Base-by-base conservation (phyloP, 1,284 basidiomycete species). In the Caloboletus firmus region DNA sequence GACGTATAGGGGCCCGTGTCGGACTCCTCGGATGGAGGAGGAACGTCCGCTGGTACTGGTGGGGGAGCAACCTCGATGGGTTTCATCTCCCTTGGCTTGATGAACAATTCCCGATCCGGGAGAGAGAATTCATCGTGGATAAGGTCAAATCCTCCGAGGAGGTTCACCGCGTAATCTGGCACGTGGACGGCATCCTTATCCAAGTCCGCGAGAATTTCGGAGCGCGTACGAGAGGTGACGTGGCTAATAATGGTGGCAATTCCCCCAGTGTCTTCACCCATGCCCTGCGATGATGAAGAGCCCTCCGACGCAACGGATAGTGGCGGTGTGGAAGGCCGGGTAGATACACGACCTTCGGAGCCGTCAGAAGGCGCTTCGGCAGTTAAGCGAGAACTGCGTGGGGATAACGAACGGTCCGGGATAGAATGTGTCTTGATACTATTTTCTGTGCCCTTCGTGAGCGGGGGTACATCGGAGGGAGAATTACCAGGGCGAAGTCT, bases 1-100 rank as follows among this genome's bases (percentile, higher is more conserved):
- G 66, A 70, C 40, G 53, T 70, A 45, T 72, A 68, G 2, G 66
- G 66, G 10, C 66, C 66, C 42, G 61, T 72, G 39, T 68, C 69
- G 41, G 66, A 68, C 55, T 68, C 66, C 65, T 68, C 66, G 58
- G 66, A 68, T 17, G 68, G 66, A 17, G 24, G 59, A 31, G 61
- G 45, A 24, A 11, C 37, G 13, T 47, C 62, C 48, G 31, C 55
- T 41, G 24, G 54, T 52, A 56, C 60, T 26, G 56, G 65, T 48
- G 61, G 68, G 48, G 66, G 64, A 57, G 48, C 62, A 46, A 66
- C 64, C 49, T 66, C 64, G 48, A 66, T 67, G 11, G 64, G 66
- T 43, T 48, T 61, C 63, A 70, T 67, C 54, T 68, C 68, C 57
- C 55, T 70, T n/a, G 64, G 66, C 42, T 57, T 70, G 47, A 54